These are phyloP conservation scores for Sclerotinia spermophila DNA, from an alignment of 2,329 filamentous ascomycete genomes.

Conservation along the genomic window DNA sequence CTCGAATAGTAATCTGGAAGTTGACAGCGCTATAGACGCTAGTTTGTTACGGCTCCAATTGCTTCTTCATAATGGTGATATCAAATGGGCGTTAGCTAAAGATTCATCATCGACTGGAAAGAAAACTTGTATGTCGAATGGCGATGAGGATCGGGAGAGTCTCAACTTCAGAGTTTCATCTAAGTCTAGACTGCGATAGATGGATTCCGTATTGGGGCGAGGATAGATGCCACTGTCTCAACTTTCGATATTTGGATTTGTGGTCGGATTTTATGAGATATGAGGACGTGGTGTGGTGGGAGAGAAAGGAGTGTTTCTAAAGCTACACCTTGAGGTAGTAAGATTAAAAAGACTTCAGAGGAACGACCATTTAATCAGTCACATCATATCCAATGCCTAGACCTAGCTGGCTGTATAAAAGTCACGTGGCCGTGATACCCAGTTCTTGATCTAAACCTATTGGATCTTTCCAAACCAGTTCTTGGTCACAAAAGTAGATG, in stretches of 20 bases:
- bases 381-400: background rate
- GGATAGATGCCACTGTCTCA: background rate
- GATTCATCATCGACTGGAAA: background rate
- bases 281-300: background rate
- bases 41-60: too few species aligned
- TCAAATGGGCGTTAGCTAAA: too few species aligned
- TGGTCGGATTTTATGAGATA: background rate
- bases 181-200: background rate
- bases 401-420: background rate
- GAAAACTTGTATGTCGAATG: background rate
- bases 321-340: background rate
- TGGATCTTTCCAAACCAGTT: background rate
- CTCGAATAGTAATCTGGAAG: too few species aligned
- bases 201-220: background rate
- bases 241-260: background rate
- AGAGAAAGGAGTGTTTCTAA: background rate
- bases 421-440: background rate
- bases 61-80: too few species aligned
- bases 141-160: background rate
- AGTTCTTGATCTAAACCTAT: background rate
- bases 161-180: background rate
- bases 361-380: background rate
- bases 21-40: too few species aligned
- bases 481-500: background rate
- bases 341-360: background rate